Conservation (phyloP, 2,329 filamentous ascomycete genomes). For the Knoxdaviesia capensis region DNA sequence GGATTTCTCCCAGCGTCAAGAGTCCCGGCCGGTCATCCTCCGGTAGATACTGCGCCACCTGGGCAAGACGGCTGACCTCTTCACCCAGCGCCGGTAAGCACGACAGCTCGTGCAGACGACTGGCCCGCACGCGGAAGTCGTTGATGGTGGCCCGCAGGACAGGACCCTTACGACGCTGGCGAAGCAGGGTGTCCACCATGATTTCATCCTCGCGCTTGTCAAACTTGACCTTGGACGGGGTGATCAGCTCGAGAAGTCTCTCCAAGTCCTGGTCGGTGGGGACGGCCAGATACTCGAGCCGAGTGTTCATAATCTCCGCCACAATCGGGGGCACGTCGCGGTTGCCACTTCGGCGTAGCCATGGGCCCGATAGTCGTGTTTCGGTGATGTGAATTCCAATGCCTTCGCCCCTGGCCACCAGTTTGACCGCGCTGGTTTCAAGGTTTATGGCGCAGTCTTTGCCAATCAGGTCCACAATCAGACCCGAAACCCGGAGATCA, state of each 20-base stretch:
- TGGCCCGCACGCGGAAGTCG: slow-evolving; percentile 39
- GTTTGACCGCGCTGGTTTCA: slow-evolving; percentile 63
- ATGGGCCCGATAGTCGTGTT: slow-evolving; percentile 55
- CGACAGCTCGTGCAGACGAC: slow-evolving; percentile 42
- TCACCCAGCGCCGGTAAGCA: slow-evolving; percentile 52
- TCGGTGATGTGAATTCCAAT: slow-evolving; percentile 56
- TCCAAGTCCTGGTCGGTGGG: slow-evolving; percentile 70
- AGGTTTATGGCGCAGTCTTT: slow-evolving; percentile 55
- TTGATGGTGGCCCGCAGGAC: slow-evolving; percentile 54
- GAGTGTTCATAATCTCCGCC: slow-evolving; percentile 42
- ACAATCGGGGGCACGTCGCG: slow-evolving; percentile 37
- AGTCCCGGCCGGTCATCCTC: slow-evolving; percentile 88
- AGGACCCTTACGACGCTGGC: slow-evolving; percentile 70
- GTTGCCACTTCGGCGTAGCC: slow-evolving; percentile 8
- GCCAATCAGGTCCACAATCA: slow-evolving; percentile 58
- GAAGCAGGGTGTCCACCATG: slow-evolving; percentile 73
- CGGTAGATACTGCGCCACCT: slow-evolving; percentile 81
- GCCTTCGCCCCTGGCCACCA: slow-evolving; percentile 54
- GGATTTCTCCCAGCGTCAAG: slow-evolving; percentile 50
- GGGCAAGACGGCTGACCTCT: slow-evolving; percentile 66
- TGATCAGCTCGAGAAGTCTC: slow-evolving; percentile 65
- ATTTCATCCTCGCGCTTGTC: slow-evolving; percentile 77
- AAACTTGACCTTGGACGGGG: slow-evolving; percentile 79
- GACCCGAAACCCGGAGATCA: slow-evolving; percentile 56
- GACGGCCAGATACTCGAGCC: slow-evolving; percentile 49